phyloP scores from a whole-genome alignment of 805 yeast species.

The Candida tallmaniae region DNA sequence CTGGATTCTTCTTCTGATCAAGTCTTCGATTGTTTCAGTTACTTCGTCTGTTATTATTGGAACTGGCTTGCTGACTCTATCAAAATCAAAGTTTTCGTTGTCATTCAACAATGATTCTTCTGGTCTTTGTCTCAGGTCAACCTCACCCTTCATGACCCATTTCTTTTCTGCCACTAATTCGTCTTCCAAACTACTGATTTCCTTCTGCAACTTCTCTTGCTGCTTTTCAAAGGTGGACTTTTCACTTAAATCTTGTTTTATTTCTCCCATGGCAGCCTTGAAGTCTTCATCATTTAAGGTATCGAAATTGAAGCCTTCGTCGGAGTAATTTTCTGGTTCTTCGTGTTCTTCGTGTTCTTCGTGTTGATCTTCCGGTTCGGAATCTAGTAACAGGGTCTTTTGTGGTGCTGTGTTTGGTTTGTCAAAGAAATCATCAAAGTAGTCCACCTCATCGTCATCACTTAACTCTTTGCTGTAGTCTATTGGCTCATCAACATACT shows the following conservation, averaged over 20 bases:
- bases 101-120: constrained; percentile 78
- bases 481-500: constrained; percentile 37
- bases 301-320: constrained; percentile 19
- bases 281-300: constrained; percentile 55
- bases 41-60: constrained; percentile 90
- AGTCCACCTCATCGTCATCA: constrained; percentile 52
- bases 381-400: constrained; percentile 13
- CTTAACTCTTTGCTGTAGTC: constrained; percentile 39
- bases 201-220: constrained; percentile 69
- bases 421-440: constrained; percentile 67
- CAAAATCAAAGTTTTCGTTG: constrained; percentile 70
- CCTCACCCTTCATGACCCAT: constrained; percentile 96
- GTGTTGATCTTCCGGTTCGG: constrained; percentile 4
- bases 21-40: constrained; percentile 82
- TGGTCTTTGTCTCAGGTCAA: constrained; percentile 74
- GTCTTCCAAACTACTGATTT: constrained; percentile 74
- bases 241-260: constrained; percentile 56
- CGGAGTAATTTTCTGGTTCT: constrained; percentile 4
- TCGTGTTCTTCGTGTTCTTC: constrained; percentile 17
- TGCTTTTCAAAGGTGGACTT: constrained; percentile 80
- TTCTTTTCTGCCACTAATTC: constrained; percentile 87
- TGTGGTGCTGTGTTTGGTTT: constrained; percentile 23
- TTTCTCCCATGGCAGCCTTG: constrained; percentile 55
- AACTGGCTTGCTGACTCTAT: constrained; percentile 90
- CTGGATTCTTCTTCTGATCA: constrained; percentile 78